Percentiles rank a stretch among this genome's conserved stretches.
These are phyloP conservation scores for Chrysochromulina tobinii DNA, from an alignment of 78 protist species.

Conservation along the genomic window DNA sequence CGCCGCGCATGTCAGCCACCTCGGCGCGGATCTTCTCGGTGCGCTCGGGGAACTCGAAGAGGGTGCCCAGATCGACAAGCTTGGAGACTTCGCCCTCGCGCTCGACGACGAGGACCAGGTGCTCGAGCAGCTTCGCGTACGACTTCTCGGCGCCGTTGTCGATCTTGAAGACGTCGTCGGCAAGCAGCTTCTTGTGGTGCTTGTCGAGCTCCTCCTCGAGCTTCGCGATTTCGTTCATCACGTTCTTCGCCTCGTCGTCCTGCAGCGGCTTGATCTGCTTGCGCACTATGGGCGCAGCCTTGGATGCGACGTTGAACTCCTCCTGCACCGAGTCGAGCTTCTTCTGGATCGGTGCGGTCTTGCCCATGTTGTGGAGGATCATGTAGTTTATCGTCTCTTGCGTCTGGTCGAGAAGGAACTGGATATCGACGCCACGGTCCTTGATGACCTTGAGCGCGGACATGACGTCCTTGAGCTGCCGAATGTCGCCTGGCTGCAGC, in stretches of 20 bases:
- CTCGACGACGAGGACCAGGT: neutral
- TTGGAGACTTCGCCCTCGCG: neutral
- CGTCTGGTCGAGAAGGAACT: neutral
- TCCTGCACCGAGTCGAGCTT: neutral
- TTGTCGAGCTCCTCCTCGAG: neutral
- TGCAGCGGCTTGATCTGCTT: constrained; percentile 6
- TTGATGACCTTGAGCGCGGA: neutral
- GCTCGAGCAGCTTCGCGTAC: neutral
- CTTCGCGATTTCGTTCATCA: neutral
- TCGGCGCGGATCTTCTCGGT: neutral
- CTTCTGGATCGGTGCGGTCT: neutral
- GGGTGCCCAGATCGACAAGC: neutral
- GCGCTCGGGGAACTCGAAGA: neutral
- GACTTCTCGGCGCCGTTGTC: neutral
- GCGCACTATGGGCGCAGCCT: neutral
- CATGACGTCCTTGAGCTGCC: neutral
- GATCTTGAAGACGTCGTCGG: neutral
- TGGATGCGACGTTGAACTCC: neutral
- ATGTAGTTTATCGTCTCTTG: neutral
- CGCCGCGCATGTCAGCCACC: neutral
- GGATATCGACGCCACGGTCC: neutral
- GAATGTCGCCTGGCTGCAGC: too few species aligned
- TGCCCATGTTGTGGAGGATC: neutral
- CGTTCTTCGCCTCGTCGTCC: neutral
- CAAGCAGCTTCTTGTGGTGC: neutral